Evolutionary conservation across 202 grass and related monocot genomes (phyloP), one percentile per base, ranked within the genome.

Genomic region (Schoenoplectus tabernaemontani): DNA sequence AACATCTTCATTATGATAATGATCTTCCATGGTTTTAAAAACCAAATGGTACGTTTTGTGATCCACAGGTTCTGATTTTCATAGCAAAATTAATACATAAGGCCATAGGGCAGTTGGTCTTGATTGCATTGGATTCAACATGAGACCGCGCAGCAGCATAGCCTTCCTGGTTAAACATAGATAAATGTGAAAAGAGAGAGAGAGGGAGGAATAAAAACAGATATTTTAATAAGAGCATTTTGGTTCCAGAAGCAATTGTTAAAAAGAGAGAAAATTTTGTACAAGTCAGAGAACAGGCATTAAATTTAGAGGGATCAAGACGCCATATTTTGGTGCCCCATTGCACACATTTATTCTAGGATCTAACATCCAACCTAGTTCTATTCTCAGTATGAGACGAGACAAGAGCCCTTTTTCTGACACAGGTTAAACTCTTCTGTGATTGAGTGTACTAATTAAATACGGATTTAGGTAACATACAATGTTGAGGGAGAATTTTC

Each of bases 141-240:
- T 98, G 95, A 22, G 95, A 98, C 59, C 91, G 86, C 62, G 78
- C 87, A 80, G 88, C 86, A 57, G 83, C 92, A 79, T 88, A 95
- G 4, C 95, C 95, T 89, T 98, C 86, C 89, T 95, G 85, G 37
- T 80, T 24, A 77, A n/a, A n/a, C n/a, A n/a, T n/a, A n/a, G n/a
- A n/a, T n/a, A 73, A 81, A 38, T 57, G 53, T 0, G 32, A 15
- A 57, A 34, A 43, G 17, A 5, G 2, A 44, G 44, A 34, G 47
- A 4, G 4, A 78, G 73, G 60, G 66, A 5, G 37, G 48, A 84
- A 73, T 7, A 9, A 42, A 43, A 83, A 78, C 17, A n/a, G n/a
- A n/a, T n/a, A n/a, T n/a, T n/a, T n/a, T 4, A 37, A 37, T 4
- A 16, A n/a, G 0, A 74, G 47, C 3, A 68, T 77, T 47, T 58